Base-by-base conservation (phyloP, 768 basidiomycete genomes). In the Suillus subluteus region DNA sequence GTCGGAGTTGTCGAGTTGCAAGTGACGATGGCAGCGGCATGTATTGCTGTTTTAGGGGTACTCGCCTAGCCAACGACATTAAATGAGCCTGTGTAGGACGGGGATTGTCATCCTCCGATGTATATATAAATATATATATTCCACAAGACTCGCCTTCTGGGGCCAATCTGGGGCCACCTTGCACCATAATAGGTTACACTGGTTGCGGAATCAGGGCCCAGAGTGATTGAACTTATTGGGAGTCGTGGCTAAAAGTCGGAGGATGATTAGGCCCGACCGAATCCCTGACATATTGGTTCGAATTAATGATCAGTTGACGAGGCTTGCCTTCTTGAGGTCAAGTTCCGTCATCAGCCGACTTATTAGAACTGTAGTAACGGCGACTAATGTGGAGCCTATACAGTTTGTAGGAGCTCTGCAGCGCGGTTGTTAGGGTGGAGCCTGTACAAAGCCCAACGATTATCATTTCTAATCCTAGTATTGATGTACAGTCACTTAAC, bases 261-360 rank as follows among this genome's bases (percentile, higher is more conserved):
- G 59, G 59, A 61, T 61, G 26, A 61, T 43, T 61, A 61, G 59
- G 26, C 59, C 59, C 59, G 59, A 61, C 59, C 40, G 16, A 55
- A 54, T 30, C 8, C 26, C 52, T 30, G 52, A 23, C 52, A 11
- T 40, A 59, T 40, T 59, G 23, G 58, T 41, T 59, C 58, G 38
- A 59, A 59, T 16, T 32, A 26, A 1, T 41, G 58, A 43, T 61
- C 26, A 61, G 18, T 43, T 30, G 40, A 61, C 8, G 59, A 61
- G 4, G 38, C 55, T 54, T 32, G 52, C 52, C 26, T 30, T 58
- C 38, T 26, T 40, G 26, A 30, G 8, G 23, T 18, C 58, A 59
- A 41, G 11, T 21, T 61, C 59, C 59, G 59, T 30, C 59, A 32
- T 30, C 16, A 26, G 23, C 23, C 15, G 23, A 23, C 38, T 18